phyloP scores from a whole-genome alignment of 2,329 filamentous ascomycete genomes.

The Botryotinia convoluta region DNA sequence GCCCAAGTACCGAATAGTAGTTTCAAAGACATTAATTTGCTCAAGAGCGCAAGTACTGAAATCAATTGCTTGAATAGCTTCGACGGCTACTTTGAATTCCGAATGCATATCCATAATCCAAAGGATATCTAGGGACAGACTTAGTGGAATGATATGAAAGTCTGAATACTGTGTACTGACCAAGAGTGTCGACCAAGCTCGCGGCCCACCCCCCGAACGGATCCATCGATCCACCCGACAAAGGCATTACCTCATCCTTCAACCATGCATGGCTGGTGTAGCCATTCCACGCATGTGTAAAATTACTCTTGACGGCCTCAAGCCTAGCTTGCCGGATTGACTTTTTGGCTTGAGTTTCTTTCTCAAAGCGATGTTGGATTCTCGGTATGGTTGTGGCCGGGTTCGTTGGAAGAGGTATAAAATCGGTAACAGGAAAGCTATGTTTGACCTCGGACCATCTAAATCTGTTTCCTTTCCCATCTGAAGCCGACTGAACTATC shows the following conservation, averaged over 20 bases:
- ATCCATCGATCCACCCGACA: conserved; percentile 64
- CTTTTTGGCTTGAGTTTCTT: conserved; percentile 21
- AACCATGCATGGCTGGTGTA: conserved; percentile 79
- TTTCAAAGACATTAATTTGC: conserved; percentile 41
- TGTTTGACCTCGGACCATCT: conserved; percentile 16
- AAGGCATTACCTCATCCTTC: conserved; percentile 78
- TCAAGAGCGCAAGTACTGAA: conserved; percentile 28
- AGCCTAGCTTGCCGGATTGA: conserved; percentile 22
- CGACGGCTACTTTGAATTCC: conserved; percentile 61
- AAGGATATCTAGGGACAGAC: conserved; percentile 64
- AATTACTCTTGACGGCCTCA: conserved; percentile 28
- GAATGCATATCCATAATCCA: conserved; percentile 79
- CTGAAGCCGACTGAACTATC: background rate
- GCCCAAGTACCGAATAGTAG: conserved; percentile 42
- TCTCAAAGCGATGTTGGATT: conserved; percentile 29
- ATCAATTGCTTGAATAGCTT: conserved; percentile 64
- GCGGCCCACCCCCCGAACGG: conserved; percentile 90
- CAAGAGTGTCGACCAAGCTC: conserved; percentile 65
- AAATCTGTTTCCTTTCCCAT: background rate
- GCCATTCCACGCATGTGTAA: conserved; percentile 62
- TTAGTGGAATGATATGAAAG: background rate
- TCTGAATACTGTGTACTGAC: background rate
- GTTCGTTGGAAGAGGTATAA: conserved; percentile 19
- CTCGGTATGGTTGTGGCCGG: conserved; percentile 21
- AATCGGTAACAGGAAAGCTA: conserved; percentile 20